phyloP scores from a whole-genome alignment of 75 land plant genomes.

The Selaginella tamariscina region DNA sequence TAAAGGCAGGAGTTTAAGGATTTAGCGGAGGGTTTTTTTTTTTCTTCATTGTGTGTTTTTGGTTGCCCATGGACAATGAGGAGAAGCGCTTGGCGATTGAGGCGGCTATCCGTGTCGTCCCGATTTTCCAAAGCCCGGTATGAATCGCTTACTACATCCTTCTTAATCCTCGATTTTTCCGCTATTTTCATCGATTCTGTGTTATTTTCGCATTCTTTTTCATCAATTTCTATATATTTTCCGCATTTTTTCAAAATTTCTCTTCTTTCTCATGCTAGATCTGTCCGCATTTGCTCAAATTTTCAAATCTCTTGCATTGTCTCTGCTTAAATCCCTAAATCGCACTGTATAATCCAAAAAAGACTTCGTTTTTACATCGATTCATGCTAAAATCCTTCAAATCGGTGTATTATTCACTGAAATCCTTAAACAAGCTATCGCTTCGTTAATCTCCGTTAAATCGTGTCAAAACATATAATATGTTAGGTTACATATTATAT shows the following conservation, averaged over 20 bases:
- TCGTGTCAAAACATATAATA: too few species aligned
- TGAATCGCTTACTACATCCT: neutral
- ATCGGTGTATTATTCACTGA: too few species aligned
- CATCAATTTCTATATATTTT: too few species aligned
- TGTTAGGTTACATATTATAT: neutral
- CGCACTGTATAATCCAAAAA: too few species aligned
- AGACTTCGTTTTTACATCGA: too few species aligned
- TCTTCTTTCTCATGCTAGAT: neutral
- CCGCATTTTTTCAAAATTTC: neutral
- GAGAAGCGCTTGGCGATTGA: neutral
- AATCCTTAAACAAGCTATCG: too few species aligned
- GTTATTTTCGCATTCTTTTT: neutral
- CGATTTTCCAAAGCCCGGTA: neutral
- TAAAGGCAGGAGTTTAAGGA: too few species aligned
- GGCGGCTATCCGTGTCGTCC: neutral
- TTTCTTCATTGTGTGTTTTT: neutral
- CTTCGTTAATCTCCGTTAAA: too few species aligned
- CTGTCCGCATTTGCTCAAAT: neutral
- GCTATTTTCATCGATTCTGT: neutral
- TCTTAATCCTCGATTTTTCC: neutral
- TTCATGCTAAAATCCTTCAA: too few species aligned
- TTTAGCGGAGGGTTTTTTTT: neutral
- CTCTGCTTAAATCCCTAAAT: neutral
- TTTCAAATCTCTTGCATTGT: neutral
- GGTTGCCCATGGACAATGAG: neutral